A percentile compares a stretch with the other conserved stretches of the same genome.
These are phyloP conservation scores for Phlyctochytrium planicorne DNA, from an alignment of 192 early-diverging fungal species.

Conservation along the genomic window DNA sequence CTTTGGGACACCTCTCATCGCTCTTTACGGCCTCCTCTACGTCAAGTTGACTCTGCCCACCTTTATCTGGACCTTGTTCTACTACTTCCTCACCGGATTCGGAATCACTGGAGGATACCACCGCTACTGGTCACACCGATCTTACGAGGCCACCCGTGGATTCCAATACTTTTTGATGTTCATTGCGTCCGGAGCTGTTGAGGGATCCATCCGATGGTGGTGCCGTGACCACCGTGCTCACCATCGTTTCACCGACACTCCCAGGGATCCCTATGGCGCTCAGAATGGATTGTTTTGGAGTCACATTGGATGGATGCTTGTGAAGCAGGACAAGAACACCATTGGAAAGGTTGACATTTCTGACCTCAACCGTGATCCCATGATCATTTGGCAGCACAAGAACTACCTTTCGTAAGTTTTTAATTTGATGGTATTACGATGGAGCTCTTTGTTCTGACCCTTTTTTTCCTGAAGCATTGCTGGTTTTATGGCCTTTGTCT, in stretches of 20 bases:
- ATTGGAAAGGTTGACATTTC: slow-evolving; percentile 41
- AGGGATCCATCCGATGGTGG: slow-evolving; percentile 60
- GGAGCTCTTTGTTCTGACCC: background rate
- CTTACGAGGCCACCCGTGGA: slow-evolving; percentile 43
- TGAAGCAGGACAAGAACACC: slow-evolving; percentile 33
- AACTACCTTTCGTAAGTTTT: slow-evolving; percentile 37
- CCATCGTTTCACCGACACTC: slow-evolving; percentile 57
- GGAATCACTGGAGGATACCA: slow-evolving; percentile 75
- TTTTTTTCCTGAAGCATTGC: slow-evolving; percentile 47
- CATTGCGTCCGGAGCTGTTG: slow-evolving; percentile 40
- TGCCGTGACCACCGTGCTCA: slow-evolving; percentile 48
- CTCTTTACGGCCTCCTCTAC: slow-evolving; percentile 74
- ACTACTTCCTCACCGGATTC: slow-evolving; percentile 76
- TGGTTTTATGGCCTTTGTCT: slow-evolving; percentile 67
- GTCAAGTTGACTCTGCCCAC: slow-evolving; percentile 71
- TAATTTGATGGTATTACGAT: background rate
- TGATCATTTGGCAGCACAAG: slow-evolving; percentile 49
- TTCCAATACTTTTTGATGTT: slow-evolving; percentile 39
- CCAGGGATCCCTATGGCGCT: slow-evolving; percentile 53
- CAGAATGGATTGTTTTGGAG: slow-evolving; percentile 47
- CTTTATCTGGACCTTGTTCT: slow-evolving; percentile 65
- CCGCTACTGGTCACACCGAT: slow-evolving; percentile 53
- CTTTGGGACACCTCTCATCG: slow-evolving; percentile 66
- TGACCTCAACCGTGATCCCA: slow-evolving; percentile 46
- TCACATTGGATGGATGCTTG: slow-evolving; percentile 55